Conservation (phyloP, 139 green algal genomes). For the Dunaliella primolecta region DNA sequence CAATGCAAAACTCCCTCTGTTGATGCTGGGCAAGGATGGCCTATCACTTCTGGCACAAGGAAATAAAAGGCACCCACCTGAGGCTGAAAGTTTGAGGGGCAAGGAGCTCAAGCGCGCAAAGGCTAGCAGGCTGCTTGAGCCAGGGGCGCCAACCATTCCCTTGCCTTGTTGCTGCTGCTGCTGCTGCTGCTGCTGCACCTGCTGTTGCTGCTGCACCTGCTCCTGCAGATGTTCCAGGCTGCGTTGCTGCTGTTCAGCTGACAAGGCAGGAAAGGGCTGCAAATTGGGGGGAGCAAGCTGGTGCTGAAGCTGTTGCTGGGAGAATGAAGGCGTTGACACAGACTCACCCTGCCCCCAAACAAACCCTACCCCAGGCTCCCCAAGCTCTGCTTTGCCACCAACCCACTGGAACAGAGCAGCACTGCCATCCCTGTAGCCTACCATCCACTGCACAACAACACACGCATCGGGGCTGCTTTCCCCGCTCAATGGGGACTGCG, state of each 20-base stretch:
- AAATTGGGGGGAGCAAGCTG: too few species aligned
- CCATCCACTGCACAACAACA: not conserved
- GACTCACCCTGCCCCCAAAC: too few species aligned
- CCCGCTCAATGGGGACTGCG: too few species aligned
- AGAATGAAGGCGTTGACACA: too few species aligned
- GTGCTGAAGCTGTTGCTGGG: not conserved
- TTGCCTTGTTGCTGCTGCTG: not conserved
- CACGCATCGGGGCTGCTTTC: not conserved
- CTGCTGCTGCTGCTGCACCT: not conserved
- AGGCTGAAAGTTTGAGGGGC: not conserved
- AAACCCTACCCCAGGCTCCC: too few species aligned
- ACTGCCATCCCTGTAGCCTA: constrained; percentile 7
- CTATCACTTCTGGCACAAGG: too few species aligned
- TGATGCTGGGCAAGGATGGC: too few species aligned
- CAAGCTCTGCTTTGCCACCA: not conserved
- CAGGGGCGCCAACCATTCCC: not conserved
- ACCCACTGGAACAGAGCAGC: not conserved
- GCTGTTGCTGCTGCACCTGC: not conserved
- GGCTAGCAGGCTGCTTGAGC: not conserved
- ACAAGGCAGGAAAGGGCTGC: too few species aligned
- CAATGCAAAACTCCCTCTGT: too few species aligned
- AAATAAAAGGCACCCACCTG: too few species aligned
- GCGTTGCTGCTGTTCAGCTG: too few species aligned
- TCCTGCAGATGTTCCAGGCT: not conserved
- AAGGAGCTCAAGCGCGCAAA: not conserved